These are phyloP conservation scores for Nakazawaea molendinolei DNA, from an alignment of 805 yeast genomes.

Conservation along the genomic window DNA sequence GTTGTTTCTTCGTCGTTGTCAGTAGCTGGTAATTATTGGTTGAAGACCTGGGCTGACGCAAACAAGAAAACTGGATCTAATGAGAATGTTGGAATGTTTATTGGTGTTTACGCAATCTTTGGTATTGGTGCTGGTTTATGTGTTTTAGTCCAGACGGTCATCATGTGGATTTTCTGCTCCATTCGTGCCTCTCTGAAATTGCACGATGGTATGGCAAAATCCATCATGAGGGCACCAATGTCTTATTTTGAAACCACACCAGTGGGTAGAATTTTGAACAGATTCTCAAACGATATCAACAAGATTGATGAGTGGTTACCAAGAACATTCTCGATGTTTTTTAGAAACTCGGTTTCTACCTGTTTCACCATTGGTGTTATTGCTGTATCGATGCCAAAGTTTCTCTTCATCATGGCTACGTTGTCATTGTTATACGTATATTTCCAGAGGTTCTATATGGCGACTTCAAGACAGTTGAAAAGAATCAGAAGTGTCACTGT, in stretches of 20 bases:
- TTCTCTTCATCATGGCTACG: conserved; percentile 68
- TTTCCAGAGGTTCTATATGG: conserved; percentile 71
- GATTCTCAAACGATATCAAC: conserved; percentile 88
- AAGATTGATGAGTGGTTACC: conserved; percentile 78
- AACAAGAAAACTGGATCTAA: conserved; percentile 38
- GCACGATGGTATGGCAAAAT: conserved; percentile 67
- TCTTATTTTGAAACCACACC: conserved; percentile 94
- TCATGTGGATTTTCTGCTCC: conserved; percentile 59
- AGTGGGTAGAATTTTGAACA: conserved; percentile 82
- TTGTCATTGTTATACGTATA: conserved; percentile 55
- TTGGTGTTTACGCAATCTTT: conserved; percentile 47
- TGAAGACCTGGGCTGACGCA: conserved; percentile 87
- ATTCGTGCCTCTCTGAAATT: conserved; percentile 73
- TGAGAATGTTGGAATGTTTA: conserved; percentile 35
- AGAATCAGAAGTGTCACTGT: conserved; percentile 75
- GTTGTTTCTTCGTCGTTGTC: conserved; percentile 21
- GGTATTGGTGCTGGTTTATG: conserved; percentile 48
- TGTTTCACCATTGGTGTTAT: conserved; percentile 74
- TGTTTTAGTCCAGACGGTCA: conserved; percentile 36
- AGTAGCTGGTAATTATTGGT: conserved; percentile 80
- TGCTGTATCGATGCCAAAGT: conserved; percentile 82
- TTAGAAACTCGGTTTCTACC: conserved; percentile 56
- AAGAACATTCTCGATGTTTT: conserved; percentile 64
- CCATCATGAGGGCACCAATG: conserved; percentile 87
- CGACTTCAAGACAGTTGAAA: conserved; percentile 75